A percentile compares a stretch with the other conserved stretches of the same genome.
Evolutionary conservation across 2,329 filamentous ascomycete species (phyloP).

Genomic region (Calonectria naviculata): DNA sequence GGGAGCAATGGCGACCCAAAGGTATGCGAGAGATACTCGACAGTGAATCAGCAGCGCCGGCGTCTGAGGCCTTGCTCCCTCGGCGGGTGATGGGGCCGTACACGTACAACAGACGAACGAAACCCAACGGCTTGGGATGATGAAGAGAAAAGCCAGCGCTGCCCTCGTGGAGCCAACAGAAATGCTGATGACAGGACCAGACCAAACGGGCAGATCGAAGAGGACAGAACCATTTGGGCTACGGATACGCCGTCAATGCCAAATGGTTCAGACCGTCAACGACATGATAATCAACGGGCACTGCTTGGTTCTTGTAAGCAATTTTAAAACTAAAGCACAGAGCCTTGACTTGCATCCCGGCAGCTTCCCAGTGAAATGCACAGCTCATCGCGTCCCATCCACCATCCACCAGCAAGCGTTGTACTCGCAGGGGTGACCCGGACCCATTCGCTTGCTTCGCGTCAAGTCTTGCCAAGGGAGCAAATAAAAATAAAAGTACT

Average conservation of each 20-base stretch:
- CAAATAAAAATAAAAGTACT: neutral
- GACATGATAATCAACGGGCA: conserved; percentile 2
- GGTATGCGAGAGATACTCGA: neutral
- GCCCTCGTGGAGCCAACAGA: neutral
- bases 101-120: neutral
- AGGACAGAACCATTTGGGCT: neutral
- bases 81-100: neutral
- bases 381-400: conserved; percentile 14
- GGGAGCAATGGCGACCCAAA: neutral
- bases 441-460: neutral
- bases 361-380: conserved; percentile 3
- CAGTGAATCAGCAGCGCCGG: conserved; percentile 2
- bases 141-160: neutral
- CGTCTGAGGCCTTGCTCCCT: neutral
- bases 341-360: conserved; percentile 11
- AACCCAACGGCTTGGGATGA: neutral
- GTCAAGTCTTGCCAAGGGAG: neutral
- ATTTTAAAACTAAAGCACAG: conserved; percentile 21
- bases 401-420: neutral
- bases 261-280: neutral
- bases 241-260: conserved; percentile 6
- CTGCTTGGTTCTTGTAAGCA: conserved; percentile 20
- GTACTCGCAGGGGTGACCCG: conserved; percentile 16
- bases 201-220: neutral
- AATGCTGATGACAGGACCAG: neutral